Conservation (phyloP, 1,139 yeast genomes). For the Sugiyamaella novakii region DNA sequence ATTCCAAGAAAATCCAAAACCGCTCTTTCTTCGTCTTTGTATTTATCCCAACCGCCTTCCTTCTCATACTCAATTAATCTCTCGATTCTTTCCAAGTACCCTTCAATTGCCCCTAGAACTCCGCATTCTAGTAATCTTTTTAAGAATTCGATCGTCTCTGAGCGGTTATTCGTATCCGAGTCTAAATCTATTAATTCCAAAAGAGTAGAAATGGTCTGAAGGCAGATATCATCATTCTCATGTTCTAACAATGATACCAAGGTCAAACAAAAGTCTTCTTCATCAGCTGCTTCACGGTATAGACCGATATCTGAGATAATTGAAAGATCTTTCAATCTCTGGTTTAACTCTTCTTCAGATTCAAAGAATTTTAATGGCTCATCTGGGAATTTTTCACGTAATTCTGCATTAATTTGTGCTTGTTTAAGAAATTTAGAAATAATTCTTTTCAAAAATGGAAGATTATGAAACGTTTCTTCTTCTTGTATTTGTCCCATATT, state of each 20-base stretch:
- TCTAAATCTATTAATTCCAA: slow-evolving; percentile 37
- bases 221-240: slow-evolving; percentile 42
- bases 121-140: slow-evolving; percentile 24
- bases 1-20: slow-evolving; percentile 5
- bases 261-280: neutral
- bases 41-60: slow-evolving; percentile 1
- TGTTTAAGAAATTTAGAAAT: slow-evolving; percentile 34
- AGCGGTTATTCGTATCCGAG: slow-evolving; percentile 15
- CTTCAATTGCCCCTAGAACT: slow-evolving; percentile 10
- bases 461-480: slow-evolving; percentile 24
- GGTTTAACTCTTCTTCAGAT: slow-evolving; percentile 39
- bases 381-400: slow-evolving; percentile 36
- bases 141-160: slow-evolving; percentile 16
- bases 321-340: slow-evolving; percentile 40
- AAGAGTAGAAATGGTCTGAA: slow-evolving; percentile 34
- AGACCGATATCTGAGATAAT: slow-evolving; percentile 32
- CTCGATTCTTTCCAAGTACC: neutral
- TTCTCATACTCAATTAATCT: neutral
- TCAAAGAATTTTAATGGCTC: slow-evolving; percentile 43
- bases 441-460: slow-evolving; percentile 33
- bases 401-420: slow-evolving; percentile 36
- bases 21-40: slow-evolving; percentile 9
- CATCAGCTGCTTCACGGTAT: slow-evolving; percentile 5
- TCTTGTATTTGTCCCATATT: slow-evolving; percentile 10
- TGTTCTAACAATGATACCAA: slow-evolving; percentile 38